Percentiles rank a stretch among this genome's conserved stretches.
phyloP scores from a whole-genome alignment of 192 early-diverging fungal genomes.

The Coemansia sp. region DNA sequence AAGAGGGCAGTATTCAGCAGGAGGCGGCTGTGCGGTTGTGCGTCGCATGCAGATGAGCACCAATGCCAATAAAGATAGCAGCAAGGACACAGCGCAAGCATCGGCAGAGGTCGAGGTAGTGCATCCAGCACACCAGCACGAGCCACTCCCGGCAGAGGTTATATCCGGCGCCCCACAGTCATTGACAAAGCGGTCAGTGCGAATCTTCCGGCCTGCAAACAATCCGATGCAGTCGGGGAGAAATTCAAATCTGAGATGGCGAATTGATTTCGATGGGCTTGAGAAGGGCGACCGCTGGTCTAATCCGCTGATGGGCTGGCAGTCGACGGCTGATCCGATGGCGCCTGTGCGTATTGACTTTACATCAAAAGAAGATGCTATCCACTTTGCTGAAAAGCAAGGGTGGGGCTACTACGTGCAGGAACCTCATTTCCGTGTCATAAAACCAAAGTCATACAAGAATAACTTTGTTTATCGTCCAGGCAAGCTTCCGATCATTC shows the following conservation, averaged over 20 bases:
- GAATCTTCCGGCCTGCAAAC: constrained; percentile 81
- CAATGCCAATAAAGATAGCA: background rate
- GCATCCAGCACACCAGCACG: constrained; percentile 51
- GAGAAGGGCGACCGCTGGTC: constrained; percentile 82
- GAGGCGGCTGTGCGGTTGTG: background rate
- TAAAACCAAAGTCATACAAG: constrained; percentile 84
- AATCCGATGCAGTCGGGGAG: constrained; percentile 85
- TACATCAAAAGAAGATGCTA: constrained; percentile 79
- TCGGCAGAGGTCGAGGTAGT: constrained; percentile 14
- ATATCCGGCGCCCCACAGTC: constrained; percentile 54
- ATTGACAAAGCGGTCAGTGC: constrained; percentile 71
- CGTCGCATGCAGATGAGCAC: constrained; percentile 7
- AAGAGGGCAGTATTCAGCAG: background rate
- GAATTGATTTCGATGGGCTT: constrained; percentile 85
- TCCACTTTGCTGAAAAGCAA: constrained; percentile 94
- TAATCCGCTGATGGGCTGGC: constrained; percentile 95
- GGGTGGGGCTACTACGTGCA: constrained; percentile 92
- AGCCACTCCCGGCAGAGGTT: constrained; percentile 45
- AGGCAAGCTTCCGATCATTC: constrained; percentile 74
- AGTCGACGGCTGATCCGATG: constrained; percentile 74
- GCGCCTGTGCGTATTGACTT: constrained; percentile 85
- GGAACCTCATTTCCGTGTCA: constrained; percentile 79
- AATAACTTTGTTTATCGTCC: constrained; percentile 90
- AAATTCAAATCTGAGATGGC: constrained; percentile 78
- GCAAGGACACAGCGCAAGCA: background rate